Conservation (phyloP, 2,329 filamentous ascomycete species). For the Diaporthe vaccinii region DNA sequence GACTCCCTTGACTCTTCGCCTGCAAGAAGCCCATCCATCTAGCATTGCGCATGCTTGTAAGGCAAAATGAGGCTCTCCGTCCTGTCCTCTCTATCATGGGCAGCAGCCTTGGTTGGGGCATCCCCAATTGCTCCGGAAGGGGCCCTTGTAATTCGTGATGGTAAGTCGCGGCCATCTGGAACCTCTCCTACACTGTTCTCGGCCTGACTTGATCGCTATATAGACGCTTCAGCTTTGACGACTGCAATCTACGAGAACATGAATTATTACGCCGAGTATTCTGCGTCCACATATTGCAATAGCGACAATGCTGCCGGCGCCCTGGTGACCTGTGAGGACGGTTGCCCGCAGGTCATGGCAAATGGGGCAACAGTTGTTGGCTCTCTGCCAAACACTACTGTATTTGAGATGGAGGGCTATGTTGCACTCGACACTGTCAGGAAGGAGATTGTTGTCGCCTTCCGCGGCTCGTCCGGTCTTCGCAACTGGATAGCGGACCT, state of each 20-base stretch:
- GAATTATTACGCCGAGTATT: conserved; percentile 65
- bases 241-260: conserved; percentile 54
- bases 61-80: conserved; percentile 39
- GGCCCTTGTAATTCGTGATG: conserved; percentile 24
- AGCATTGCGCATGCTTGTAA: neutral
- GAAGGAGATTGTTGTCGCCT: conserved; percentile 69
- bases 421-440: conserved; percentile 63
- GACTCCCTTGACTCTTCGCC: neutral
- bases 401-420: conserved; percentile 60
- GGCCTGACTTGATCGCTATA: conserved; percentile 29
- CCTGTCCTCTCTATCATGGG: conserved; percentile 30
- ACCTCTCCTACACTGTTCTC: neutral
- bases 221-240: conserved; percentile 46
- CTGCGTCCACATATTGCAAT: conserved; percentile 69
- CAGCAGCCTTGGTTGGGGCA: conserved; percentile 33
- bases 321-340: conserved; percentile 57
- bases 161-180: conserved; percentile 20
- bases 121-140: conserved; percentile 9
- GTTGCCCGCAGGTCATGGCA: conserved; percentile 60
- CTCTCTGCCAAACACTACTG: conserved; percentile 52
- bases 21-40: neutral
- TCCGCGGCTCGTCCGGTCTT: conserved; percentile 70
- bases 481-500: conserved; percentile 74
- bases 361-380: conserved; percentile 59
- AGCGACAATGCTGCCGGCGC: conserved; percentile 54